Evolutionary conservation across 2,329 filamentous ascomycete species (phyloP), one percentile per base, ranked within the genome.

Genomic region (Bipolaris bicolor): DNA sequence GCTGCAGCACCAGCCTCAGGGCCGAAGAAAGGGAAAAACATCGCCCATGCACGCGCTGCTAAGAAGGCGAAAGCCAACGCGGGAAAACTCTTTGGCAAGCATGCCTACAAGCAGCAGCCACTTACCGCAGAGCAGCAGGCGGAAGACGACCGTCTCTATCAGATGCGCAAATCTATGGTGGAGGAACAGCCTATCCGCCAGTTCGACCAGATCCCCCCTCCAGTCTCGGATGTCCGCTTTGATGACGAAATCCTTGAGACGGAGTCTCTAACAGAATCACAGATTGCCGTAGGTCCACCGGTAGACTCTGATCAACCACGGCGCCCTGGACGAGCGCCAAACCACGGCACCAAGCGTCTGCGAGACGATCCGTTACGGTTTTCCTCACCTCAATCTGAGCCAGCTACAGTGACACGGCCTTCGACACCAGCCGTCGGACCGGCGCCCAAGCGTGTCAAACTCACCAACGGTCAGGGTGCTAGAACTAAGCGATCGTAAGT

Each of bases 401-500:
- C 72, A 49, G 67, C 67, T 52, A 63, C 61, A 47, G 65, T 65
- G 31, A 70, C 72, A 53, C 67, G 73, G 49, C 74, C 74, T 24
- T 70, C 74, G 43, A 76, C 74, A 31, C 73, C 73, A 49, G 65
- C 64, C 51, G 58, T 67, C 56, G 63, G 60, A 55, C 74, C 65
- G 58, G 63, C 64, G 44, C 62, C 66, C 22, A 76, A 76, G 65
- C 70, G 71, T 47, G 58, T 74, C 20, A 76, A 75, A 60, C 59
- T 75, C 49, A 75, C 64, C 49, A 72, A 75, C 57, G 71, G 73
- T 40, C 70, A 74, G 53, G 63, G 71, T 52, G 74, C 74, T 48
- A 68, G 71, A 43, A 76, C 70, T 49, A 76, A 76, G 62, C 67
- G 68, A 70, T 76, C 74, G 74, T 76, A 71, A 74, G 74, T 75